phyloP scores from a whole-genome alignment of 169 alveolate species.

The Plasmodium vinckei region DNA sequence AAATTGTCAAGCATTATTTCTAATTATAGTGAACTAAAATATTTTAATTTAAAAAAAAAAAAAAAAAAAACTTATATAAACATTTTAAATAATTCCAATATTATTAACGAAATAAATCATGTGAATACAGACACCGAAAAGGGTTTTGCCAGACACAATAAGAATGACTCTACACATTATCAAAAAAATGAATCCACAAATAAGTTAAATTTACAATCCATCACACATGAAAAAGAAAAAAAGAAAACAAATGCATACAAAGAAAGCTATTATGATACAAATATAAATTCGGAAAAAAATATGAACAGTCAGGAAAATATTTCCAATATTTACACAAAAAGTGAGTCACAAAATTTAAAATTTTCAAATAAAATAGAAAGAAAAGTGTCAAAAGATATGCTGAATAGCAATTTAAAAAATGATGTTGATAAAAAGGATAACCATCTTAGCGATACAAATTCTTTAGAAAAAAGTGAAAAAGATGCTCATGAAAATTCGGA shows the following conservation, averaged over 20 bases:
- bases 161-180: background rate
- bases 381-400: background rate
- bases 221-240: background rate
- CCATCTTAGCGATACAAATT: background rate
- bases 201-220: background rate
- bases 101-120: slow-evolving; percentile 6
- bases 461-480: slow-evolving; percentile 3
- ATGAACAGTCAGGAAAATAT: background rate
- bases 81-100: background rate
- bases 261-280: background rate
- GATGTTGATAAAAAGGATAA: background rate
- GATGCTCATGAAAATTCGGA: background rate
- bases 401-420: slow-evolving; percentile 46
- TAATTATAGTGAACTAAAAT: slow-evolving; percentile 31
- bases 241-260: background rate
- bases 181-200: background rate
- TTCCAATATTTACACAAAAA: background rate
- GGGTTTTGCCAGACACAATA: background rate
- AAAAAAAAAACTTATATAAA: slow-evolving; percentile 15
- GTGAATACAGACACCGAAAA: too few relatives aligned
- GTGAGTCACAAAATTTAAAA: background rate
- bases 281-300: slow-evolving; percentile 1
- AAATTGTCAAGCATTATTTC: slow-evolving; percentile 12
- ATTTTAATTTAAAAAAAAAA: slow-evolving; percentile 28
- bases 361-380: slow-evolving; percentile 1